A percentile compares a stretch with the other conserved stretches of the same genome.
These are phyloP conservation scores for Volvariella surrecta DNA, from an alignment of 1,284 basidiomycete genomes.

Conservation along the genomic window DNA sequence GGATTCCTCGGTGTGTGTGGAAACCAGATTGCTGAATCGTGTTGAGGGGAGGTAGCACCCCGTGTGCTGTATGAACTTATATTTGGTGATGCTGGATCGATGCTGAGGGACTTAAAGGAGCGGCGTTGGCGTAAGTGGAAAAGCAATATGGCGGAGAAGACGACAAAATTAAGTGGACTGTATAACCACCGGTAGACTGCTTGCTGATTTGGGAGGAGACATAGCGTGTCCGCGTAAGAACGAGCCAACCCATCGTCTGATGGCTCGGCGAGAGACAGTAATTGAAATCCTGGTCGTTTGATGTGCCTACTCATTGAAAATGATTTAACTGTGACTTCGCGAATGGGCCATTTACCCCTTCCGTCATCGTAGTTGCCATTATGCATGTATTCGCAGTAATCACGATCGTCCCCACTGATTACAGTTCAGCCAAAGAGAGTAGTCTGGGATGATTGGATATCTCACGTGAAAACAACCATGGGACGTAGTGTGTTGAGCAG, in stretches of 20 bases:
- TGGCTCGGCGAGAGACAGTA: constrained; percentile 62
- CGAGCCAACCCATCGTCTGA: constrained; percentile 17
- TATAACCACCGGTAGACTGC: constrained; percentile 55
- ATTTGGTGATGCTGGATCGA: background rate
- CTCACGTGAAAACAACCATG: constrained; percentile 63
- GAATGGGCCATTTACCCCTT: constrained; percentile 28
- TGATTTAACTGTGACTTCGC: constrained; percentile 73
- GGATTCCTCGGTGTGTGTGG: constrained; percentile 14
- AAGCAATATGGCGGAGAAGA: constrained; percentile 17
- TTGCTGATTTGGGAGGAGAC: constrained; percentile 62
- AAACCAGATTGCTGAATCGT: constrained; percentile 15
- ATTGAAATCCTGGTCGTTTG: constrained; percentile 72
- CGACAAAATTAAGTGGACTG: constrained; percentile 35
- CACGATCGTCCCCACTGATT: constrained; percentile 78
- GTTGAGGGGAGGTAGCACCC: background rate
- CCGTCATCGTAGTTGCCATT: constrained; percentile 14
- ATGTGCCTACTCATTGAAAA: constrained; percentile 74
- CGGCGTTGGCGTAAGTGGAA: constrained; percentile 11
- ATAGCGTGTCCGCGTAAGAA: constrained; percentile 44
- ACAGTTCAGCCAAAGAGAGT: constrained; percentile 4
- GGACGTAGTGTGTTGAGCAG: constrained; percentile 63
- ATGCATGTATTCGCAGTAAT: constrained; percentile 77
- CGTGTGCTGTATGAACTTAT: background rate
- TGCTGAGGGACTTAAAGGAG: background rate
- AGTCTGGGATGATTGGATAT: background rate